Evolutionary conservation across 108 stramenopile genomes (phyloP), one percentile per base, ranked within the genome.

Genomic region (Mediolabrus comicus): DNA sequence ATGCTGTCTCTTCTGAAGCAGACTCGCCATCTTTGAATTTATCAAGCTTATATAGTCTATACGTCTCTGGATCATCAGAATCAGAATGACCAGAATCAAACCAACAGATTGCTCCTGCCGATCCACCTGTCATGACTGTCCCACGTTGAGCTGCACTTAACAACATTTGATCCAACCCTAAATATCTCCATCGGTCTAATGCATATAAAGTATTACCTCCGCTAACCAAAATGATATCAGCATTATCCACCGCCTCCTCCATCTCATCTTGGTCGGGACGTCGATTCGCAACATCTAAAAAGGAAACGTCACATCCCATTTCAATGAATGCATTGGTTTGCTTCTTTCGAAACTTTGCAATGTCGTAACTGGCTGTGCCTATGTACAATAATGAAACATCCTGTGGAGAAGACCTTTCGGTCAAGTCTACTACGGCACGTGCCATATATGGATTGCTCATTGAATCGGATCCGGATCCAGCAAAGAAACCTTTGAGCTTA

Each of bases 151-250:
- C 85, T 12, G 84, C 86, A 11, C 62, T 60, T 8, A 58, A 61
- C 8, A 95, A 51, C 17, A 80, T n/a, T 22, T 54, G 65, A 59
- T 83, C 86, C 30, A 95, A 53, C 6, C 86, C 86, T 12, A 89
- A 39, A 0, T 69, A 19, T 32, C 66, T 81, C 95, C 95, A 96
- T 46, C 91, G 76, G 56, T 93, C 83, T 27, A 92, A 43, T 17
- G 95, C 92, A 67, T 81, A 93, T 14, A 96, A 61, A 2, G 95
- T 96, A 67, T 96, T 96, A 12, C 95, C 95, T 11, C 90, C 95
- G 30, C 83, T 69, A 2, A 92, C 89, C 11, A 92, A 39, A 22
- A 95, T 80, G 14, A 87, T 69, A 57, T 90, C 80, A 1, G 88
- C 87, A 30, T 58, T 49, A 14, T 76, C 77, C 49, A 89, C 71